Percentiles rank a stretch among this genome's conserved stretches.
Conservation (phyloP, 352 stramenopile genomes). For the Elongisporangium senticosum region DNA sequence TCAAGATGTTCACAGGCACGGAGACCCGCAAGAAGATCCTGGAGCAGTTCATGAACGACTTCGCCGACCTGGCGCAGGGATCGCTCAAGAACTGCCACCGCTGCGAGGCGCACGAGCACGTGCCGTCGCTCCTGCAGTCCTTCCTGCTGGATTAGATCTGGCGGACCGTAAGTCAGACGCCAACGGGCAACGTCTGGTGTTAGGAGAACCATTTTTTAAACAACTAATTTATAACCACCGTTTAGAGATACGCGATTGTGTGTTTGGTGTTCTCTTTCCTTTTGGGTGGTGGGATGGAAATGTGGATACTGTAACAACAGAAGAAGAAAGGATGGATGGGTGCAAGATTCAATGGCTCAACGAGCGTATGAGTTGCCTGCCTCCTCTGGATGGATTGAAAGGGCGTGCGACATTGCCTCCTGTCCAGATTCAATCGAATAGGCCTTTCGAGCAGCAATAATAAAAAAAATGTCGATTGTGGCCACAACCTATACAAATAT, state of each 20-base stretch:
- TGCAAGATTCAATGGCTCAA: not conserved
- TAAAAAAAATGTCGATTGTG: not conserved
- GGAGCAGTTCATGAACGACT: conserved; percentile 44
- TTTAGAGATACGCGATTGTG: not conserved
- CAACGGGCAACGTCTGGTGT: not conserved
- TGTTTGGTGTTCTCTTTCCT: not conserved
- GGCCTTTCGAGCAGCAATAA: too few relatives aligned
- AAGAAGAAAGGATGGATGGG: not conserved
- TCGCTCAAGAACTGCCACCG: conserved; percentile 25
- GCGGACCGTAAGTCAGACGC: not conserved
- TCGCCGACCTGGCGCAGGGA: conserved; percentile 37
- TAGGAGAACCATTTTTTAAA: not conserved
- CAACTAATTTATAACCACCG: not conserved
- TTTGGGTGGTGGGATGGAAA: not conserved
- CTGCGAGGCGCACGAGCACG: conserved; percentile 37
- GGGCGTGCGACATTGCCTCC: not conserved
- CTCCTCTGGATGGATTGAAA: not conserved
- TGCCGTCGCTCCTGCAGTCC: conserved; percentile 39
- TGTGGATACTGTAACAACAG: too few relatives aligned
- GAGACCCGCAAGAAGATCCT: conserved; percentile 49
- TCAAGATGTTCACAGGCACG: conserved; percentile 26
- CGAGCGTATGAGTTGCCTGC: not conserved
- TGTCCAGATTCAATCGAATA: too few relatives aligned
- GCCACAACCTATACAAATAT: too few relatives aligned
- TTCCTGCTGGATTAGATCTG: conserved; percentile 30